Evolutionary conservation across 2,329 filamentous ascomycete genomes (phyloP), one percentile per base, ranked within the genome.

Genomic region (Boeremia lycopersici): DNA sequence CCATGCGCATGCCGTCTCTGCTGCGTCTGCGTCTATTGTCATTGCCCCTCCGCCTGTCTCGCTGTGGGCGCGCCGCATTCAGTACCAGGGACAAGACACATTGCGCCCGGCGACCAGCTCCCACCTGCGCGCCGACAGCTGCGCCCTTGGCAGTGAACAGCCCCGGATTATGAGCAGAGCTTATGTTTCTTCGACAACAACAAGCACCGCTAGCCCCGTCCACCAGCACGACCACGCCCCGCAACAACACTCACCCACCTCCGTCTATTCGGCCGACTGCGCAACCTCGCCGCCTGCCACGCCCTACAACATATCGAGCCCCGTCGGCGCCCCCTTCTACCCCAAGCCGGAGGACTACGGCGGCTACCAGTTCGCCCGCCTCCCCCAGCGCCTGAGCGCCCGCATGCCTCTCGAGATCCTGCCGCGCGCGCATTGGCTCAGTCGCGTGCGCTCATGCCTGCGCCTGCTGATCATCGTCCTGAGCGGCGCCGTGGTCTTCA

Each of bases 391-490:
- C 40, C 56, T 64, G 57, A 57, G 58, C 61, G 61, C 63, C 49
- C 60, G 50, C 56, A 70, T 72, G 70, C 62, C 63, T 59, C 60
- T 67, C 57, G 68, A 73, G 40, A 60, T 62, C 48, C 59, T 61
- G 49, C 62, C 64, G 51, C 61, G 67, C 36, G 65, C 70, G 51
- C 70, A 71, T 52, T 73, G 71, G 71, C 70, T 73, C 56, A 72
- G 67, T 48, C 65, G 68, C 46, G 55, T 73, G 51, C 70, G 71
- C 45, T 75, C 71, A 39, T 67, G 65, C 57, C 68, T 75, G 25
- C 71, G 72, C 46, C 65, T 74, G 33, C 64, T 73, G 53, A 71
- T 73, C 63, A 70, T 74, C 38, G 68, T 73, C 12, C 68, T 75
- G 51, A 72, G 68, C 61, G 71, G 68, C 60, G 65, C 68, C 58